Conservation (phyloP, 306 rosid species). For the Dryas alaskensis region DNA sequence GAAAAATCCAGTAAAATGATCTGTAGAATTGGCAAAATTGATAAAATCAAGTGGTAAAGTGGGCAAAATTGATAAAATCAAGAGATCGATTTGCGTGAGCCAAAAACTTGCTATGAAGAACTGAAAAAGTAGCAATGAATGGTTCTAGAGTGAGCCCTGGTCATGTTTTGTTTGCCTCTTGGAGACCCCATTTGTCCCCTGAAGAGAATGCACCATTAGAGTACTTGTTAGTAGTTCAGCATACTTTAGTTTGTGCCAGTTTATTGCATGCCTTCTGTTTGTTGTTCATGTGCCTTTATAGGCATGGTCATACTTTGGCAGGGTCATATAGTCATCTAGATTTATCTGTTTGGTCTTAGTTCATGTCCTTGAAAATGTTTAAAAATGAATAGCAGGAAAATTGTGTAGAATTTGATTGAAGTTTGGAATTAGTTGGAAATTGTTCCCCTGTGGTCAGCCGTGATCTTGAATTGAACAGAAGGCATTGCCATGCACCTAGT, state of each 20-base stretch:
- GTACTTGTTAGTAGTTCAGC: too few species aligned
- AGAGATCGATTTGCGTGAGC: background rate
- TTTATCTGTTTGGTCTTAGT: slow-evolving; percentile 4
- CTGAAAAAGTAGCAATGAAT: background rate
- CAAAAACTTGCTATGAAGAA: background rate
- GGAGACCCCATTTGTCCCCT: too few species aligned
- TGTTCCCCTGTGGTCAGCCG: background rate
- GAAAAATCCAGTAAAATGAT: background rate
- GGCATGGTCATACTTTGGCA: background rate
- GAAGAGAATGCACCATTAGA: too few species aligned
- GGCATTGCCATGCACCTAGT: background rate
- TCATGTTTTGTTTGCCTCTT: background rate
- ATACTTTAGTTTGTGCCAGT: background rate
- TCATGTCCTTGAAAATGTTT: background rate
- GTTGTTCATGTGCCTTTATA: background rate
- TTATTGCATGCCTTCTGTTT: background rate
- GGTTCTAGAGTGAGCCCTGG: too few species aligned
- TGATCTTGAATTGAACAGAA: background rate
- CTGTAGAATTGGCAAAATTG: background rate
- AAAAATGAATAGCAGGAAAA: background rate
- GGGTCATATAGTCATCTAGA: background rate
- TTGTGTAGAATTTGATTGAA: background rate
- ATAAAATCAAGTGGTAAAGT: background rate
- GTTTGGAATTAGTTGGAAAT: background rate
- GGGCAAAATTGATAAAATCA: background rate